Evolutionary conservation across 805 yeast species (phyloP), one percentile per base, ranked within the genome.

Genomic region (Candida jianshihensis): DNA sequence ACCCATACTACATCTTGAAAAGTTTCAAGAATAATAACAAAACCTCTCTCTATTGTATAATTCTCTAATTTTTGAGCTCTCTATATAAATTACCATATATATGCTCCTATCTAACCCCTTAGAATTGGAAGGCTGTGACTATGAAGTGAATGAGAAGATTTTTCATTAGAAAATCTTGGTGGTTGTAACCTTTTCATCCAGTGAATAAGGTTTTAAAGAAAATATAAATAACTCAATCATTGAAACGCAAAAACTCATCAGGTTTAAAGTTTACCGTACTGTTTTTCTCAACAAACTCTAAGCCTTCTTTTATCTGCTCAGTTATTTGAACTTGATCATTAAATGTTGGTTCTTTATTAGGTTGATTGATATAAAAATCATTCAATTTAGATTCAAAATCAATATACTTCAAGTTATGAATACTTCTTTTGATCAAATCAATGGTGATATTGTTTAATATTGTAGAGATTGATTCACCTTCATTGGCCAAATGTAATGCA

Each of bases 401-500:
- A 21, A 36, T 32, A 17, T 32, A 36, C n/a, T 26, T 20, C 14
- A 36, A 19, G 30, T 36, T 36, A 4, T 24, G 19, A 19, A 36
- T 36, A 7, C 34, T 18, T 28, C 18, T 36, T 15, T 32, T 28
- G 2, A 36, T 36, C 26, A 36, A 14, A 20, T 36, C 36, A 6
- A 36, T 36, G 5, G 30, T 22, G 10, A 36, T 32, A 8, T 36
- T 25, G 22, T 36, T 29, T 20, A 36, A 29, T 11, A 28, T 19
- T 9, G 17, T 12, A 4, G 5, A 12, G 3, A 36, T 52, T 9
- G 57, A 51, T 33, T 42, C 44, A 0, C 57, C 57, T 16, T 47
- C 48, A 16, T 41, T 40, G 1, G 54, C 51, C 3, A 52, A 30
- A 7, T 37, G 28, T 9, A 51, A 38, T 1, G 55, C 55, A 9